Base-by-base conservation (phyloP, 225 moss, liverwort and hornwort genomes). In the Takakia lepidozioides region DNA sequence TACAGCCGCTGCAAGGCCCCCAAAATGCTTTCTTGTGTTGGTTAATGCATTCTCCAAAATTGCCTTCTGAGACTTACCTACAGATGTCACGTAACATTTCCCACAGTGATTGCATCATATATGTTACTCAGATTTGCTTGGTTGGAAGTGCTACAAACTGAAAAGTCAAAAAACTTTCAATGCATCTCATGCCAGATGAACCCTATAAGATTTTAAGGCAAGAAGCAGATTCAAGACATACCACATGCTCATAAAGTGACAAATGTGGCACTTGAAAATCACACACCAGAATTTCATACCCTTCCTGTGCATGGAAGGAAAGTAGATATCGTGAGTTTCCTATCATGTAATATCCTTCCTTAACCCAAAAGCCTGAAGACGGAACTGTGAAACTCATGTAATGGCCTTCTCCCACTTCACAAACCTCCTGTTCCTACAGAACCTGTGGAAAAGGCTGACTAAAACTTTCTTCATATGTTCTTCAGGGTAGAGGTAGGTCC, bases 211-310 rank as follows among this genome's bases (percentile, higher is more conserved):
- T 41, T 17, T 20, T 41, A 16, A 10, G 16, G 14, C 24, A 26
- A 26, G 46, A 6, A 23, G 24, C 10, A 14, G 23, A 46, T n/a
- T n/a, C n/a, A n/a, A n/a, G n/a, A n/a, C 66, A 59, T 75, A 92
- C 92, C 92, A 92, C 72, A 63, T 84, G 80, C 25, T 84, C 73
- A 35, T 38, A 43, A 6, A 49, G n/a, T 27, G 52, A 51, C 60
- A 87, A 65, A 65, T 61, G 77, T n/a, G 87, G 70, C 47, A 92
- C 65, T 46, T 81, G 69, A 29, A 92, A 92, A 60, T 92, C 92
- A 52, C 85, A 68, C 65, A 82, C 72, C 38, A 77, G 61, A 53
- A 73, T 72, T 70, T 82, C 77, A 58, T 87, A 87, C 36, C 84
- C 85, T 57, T 67, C 71, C 92, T 92, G 80, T 50, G 56, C 29